Base-by-base conservation (phyloP, 176 grass and related monocot genomes). In the Carex cristatella region DNA sequence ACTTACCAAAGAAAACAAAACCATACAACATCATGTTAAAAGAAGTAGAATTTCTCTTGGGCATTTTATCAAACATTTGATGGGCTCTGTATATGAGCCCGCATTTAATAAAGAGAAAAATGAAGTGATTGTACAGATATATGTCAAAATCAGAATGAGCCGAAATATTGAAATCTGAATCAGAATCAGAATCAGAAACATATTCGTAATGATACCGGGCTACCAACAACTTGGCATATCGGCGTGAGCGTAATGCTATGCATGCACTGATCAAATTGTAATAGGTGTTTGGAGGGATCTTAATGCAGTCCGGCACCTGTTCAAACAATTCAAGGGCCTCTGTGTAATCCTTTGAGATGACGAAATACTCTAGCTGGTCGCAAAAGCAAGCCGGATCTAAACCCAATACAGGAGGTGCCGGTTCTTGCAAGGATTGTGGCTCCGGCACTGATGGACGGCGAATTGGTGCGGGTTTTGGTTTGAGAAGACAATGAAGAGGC, bases 291-390 rank as follows among this genome's bases (percentile, higher is more conserved):
- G 80, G 80, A 79, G 51, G 60, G 60, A 91, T 82, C 1, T 87
- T 61, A 27, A 67, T 68, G 9, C 4, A 49, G 5, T 70, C 69
- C 7, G 83, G 89, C 30, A 81, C 85, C 12, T 86, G 55, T 80
- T 90, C 86, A 77, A 98, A 94, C 86, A 88, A 65, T 81, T 94
- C 89, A 63, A 91, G 87, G 12, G 92, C 92, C 42, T 94, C 89
- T 4, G 61, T 75, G 68, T 92, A 88, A 54, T 81, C 87, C 53
- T 89, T 90, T 35, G 80, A 82, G 10, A 89, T 57, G 13, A 86
- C 82, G 58, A 87, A 75, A 10, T 53, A 84, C 83, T 94, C 91
- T 70, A 94, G 85, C 35, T 88, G 74, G 33, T 83, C 63, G 78
- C 87, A 91, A 55, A 91, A 85, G 23, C 40, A 31, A 60, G 49